Evolutionary conservation across 2,329 filamentous ascomycete genomes (phyloP).

Genomic region (Phialocephala subalpina): DNA sequence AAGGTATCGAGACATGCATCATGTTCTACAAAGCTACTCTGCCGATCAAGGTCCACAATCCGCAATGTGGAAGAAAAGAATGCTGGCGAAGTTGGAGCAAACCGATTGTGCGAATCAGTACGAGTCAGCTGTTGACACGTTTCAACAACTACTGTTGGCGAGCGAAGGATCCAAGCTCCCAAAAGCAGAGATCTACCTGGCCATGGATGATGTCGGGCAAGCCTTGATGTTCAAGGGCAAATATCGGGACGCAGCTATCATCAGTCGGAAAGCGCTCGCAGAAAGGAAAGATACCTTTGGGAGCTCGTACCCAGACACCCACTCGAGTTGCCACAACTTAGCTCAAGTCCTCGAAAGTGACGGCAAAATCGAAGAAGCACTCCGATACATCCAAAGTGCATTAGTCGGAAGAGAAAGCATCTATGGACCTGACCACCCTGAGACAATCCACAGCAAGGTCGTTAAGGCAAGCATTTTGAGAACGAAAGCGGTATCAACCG

Average conservation of each 20-base stretch:
- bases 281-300: slow-evolving; percentile 32
- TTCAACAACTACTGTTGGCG: slow-evolving; percentile 26
- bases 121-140: slow-evolving; percentile 30
- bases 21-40: slow-evolving; percentile 29
- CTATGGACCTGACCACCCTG: slow-evolving; percentile 34
- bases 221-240: slow-evolving; percentile 34
- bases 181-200: slow-evolving; percentile 20
- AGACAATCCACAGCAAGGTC: slow-evolving; percentile 36
- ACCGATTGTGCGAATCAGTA: slow-evolving; percentile 35
- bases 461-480: slow-evolving; percentile 34
- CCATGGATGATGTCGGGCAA: slow-evolving; percentile 31
- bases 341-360: slow-evolving; percentile 32
- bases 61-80: slow-evolving; percentile 37
- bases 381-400: slow-evolving; percentile 33
- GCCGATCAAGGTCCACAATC: slow-evolving; percentile 25
- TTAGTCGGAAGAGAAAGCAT: slow-evolving; percentile 34
- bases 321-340: slow-evolving; percentile 35
- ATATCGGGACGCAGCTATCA: slow-evolving; percentile 31
- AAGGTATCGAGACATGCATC: slow-evolving; percentile 35
- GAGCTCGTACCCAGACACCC: slow-evolving; percentile 34
- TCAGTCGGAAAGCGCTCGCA: slow-evolving; percentile 34
- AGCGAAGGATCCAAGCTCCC: slow-evolving; percentile 23
- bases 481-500: slow-evolving; percentile 29
- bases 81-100: slow-evolving; percentile 34
- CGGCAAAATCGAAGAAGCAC: slow-evolving; percentile 35